Evolutionary conservation across 2,329 filamentous ascomycete genomes (phyloP).

Genomic region (Pestalotiopsis sp.): DNA sequence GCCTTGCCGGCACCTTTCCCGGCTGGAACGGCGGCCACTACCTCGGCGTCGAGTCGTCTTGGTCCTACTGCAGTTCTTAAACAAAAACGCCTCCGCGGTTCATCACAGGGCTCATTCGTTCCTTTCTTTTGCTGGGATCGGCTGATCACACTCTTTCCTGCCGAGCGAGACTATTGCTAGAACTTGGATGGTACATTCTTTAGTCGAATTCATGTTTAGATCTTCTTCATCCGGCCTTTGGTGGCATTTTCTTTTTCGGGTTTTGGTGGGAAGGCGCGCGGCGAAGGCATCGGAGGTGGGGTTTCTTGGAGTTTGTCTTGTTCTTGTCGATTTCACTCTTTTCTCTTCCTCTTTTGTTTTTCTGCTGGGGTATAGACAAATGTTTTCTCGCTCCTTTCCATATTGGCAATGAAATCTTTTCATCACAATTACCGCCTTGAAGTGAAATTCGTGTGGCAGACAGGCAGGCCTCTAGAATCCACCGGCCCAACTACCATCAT

Average conservation of each 20-base stretch:
- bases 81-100: not conserved
- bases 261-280: not conserved
- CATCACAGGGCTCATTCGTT: not conserved
- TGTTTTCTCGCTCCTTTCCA: not conserved
- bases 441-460: no score
- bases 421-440: not conserved
- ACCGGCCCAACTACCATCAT: no score
- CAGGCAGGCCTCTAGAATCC: no score
- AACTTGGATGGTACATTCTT: not conserved
- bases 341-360: not conserved
- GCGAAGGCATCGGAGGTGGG: not conserved
- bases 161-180: not conserved
- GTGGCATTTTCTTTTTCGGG: not conserved
- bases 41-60: conserved; percentile 10
- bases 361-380: not conserved
- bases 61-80: conserved; percentile 10
- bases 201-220: not conserved
- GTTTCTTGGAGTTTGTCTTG: not conserved
- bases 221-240: not conserved
- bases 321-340: not conserved
- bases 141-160: not conserved
- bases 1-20: conserved; percentile 4
- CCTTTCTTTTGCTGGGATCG: not conserved
- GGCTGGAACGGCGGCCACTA: conserved; percentile 2
- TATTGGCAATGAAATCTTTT: not conserved